Evolutionary conservation across 768 basidiomycete genomes (phyloP), one percentile per base, ranked within the genome.

Genomic region (Exsudoporus frostii): DNA sequence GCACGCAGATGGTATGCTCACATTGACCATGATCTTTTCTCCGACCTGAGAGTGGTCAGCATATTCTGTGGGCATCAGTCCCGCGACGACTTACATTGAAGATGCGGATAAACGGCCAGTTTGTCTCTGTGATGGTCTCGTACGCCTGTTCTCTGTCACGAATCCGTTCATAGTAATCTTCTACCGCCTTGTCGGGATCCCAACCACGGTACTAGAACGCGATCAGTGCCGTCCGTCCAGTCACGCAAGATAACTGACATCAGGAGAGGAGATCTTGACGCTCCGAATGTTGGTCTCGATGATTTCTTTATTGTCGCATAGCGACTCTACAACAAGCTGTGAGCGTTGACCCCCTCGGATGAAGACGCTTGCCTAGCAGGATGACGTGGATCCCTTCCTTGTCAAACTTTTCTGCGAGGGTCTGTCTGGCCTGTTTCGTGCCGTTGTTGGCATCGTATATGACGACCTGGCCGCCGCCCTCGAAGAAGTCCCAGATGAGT

Each of bases 381-480:
- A 98, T 82, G 55, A 99, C 92, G 76, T 98, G 96, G 47, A 98
- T 88, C 1, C 90, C 93, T 20, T 72, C 79, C 64, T 82, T 81
- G 68, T 90, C 87, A 64, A 96, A 98, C 72, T 84, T 94, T 72
- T 94, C 85, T 1, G 86, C 85, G 45, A 97, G 69, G 20, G 75
- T 74, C 56, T 87, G 83, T 50, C 97, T 75, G 29, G 79, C 79
- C 43, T 77, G 79, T 20, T 78, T 76, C 7, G 83, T 84, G 1
- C 93, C 93, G 61, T 98, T 98, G 66, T 99, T 99, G 27, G 97
- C 97, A 67, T 99, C 97, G 74, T 98, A 98, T 57, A 99, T 95
- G 34, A 96, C 92, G 24, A 98, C 95, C 69, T 99, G 97, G 0
- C 96, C 97, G 6, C 92, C 88, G 3, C 71, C 73, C 53, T 80